A percentile compares a stretch with the other conserved stretches of the same genome.
Conservation (phyloP, 2,329 filamentous ascomycete genomes). For the Phoma sp. region DNA sequence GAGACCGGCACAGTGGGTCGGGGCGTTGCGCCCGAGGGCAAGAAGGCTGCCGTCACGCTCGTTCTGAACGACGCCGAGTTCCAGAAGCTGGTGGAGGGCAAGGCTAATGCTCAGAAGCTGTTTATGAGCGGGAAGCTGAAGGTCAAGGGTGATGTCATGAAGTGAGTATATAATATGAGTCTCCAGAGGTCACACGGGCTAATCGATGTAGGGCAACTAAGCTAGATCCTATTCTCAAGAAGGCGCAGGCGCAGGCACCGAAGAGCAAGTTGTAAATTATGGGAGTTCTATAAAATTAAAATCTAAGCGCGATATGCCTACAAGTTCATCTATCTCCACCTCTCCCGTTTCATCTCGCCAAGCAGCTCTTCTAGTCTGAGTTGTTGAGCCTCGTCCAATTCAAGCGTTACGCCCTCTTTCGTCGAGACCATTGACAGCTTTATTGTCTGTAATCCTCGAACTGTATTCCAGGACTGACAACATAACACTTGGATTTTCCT, state of each 20-base stretch:
- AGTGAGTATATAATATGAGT: conserved; percentile 44
- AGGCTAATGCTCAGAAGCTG: conserved; percentile 91
- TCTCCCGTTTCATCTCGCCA: too few species aligned
- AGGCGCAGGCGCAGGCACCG: conserved; percentile 39
- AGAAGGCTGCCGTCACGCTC: conserved; percentile 89
- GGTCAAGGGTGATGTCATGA: conserved; percentile 98
- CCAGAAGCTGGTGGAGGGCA: conserved; percentile 77
- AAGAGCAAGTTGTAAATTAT: conserved; percentile 45
- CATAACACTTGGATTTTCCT: too few species aligned
- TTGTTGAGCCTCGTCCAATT: too few species aligned
- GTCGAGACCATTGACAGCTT: too few species aligned
- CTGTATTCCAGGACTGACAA: too few species aligned
- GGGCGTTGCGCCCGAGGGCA: conserved; percentile 69
- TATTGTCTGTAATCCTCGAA: too few species aligned
- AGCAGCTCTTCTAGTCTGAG: too few species aligned
- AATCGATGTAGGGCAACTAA: conserved; percentile 70
- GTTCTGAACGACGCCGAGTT: conserved; percentile 86
- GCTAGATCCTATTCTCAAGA: conserved; percentile 78
- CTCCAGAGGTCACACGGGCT: background rate
- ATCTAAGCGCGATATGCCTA: too few species aligned
- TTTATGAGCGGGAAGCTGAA: conserved; percentile 99
- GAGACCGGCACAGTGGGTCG: conserved; percentile 81
- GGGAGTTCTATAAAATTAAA: too few species aligned
- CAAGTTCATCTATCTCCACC: too few species aligned
- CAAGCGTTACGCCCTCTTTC: too few species aligned